Percentiles rank a stretch among this genome's conserved stretches.
These are phyloP conservation scores for Jacaranda copaia DNA, from an alignment of 257 asterid genomes.

Conservation along the genomic window DNA sequence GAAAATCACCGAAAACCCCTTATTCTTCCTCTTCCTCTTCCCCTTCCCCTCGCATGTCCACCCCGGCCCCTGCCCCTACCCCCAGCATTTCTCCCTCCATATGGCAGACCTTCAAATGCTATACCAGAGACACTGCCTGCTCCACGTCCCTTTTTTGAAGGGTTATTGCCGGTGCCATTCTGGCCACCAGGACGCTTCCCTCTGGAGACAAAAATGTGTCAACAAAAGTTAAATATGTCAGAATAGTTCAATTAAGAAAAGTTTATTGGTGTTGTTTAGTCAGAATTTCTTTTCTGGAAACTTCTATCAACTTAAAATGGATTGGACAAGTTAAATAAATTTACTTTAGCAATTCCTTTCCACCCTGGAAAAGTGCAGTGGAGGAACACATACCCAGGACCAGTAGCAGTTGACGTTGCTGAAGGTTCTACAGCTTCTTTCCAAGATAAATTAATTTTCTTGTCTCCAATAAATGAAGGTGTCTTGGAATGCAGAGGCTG, in stretches of 20 bases:
- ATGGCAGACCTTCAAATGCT: conserved; percentile 50
- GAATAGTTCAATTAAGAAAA: no score
- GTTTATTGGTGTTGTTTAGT: no score
- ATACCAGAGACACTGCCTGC: conserved; percentile 49
- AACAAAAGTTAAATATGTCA: conserved; percentile 13
- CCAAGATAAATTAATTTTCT: conserved; percentile 83
- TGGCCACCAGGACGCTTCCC: conserved; percentile 67
- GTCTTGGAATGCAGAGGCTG: conserved; percentile 86
- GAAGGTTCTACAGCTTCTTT: conserved; percentile 71
- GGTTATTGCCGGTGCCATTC: conserved; percentile 51
- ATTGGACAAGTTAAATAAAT: background rate
- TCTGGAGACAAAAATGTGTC: conserved; percentile 42
- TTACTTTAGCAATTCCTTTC: background rate
- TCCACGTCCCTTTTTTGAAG: conserved; percentile 72
- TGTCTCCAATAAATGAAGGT: conserved; percentile 87
- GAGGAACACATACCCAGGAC: conserved; percentile 68
- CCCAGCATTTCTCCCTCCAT: conserved; percentile 62
- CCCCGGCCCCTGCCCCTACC: conserved; percentile 61
- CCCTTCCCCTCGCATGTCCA: conserved; percentile 48
- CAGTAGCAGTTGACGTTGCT: conserved; percentile 48
- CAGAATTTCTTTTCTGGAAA: conserved; percentile 6
- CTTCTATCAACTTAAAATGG: background rate
- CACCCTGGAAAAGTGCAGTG: conserved; percentile 11
- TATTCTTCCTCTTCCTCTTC: conserved; percentile 60
- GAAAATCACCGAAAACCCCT: conserved; percentile 53